Base-by-base conservation (phyloP, 495 filamentous ascomycete species). In the Platismatia glauca region DNA sequence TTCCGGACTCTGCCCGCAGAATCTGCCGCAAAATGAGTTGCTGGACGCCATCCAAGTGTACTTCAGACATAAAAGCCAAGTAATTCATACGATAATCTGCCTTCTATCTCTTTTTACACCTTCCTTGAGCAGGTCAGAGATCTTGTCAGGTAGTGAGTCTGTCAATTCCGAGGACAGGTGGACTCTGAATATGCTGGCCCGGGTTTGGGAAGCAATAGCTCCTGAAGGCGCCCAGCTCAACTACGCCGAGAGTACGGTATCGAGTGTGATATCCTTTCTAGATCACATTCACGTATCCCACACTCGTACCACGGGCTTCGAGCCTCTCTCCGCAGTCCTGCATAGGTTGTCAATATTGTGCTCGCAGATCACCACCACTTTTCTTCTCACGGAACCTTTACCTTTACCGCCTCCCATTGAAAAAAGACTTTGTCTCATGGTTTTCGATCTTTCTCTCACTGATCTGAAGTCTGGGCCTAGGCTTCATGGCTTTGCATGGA, bases 361-460 rank as follows among this genome's bases (percentile, higher is more conserved):
- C 11, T 62, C 52, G 60, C 38, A 46, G n/a, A 18, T 55, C 31
- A 12, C 41, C 16, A 55, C 38, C 5, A 62, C 27, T 9, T 37
- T 56, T 24, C 60, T 62, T 27, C 22, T 38, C 24, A 33, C 27
- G 20, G 50, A 55, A 27, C 20, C 52, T 13, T 39, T 44, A 18
- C 60, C 37, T 24, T 12, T 62, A 35, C 37, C 53, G 4, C 37
- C 50, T 34, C 15, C 50, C 13, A 20, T 43, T 20, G 60, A 56
- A 62, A 52, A 16, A 41, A 33, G 31, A 37, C n/a, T 62, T 18
- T 62, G 60, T 43, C 53, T 62, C n/a, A 62, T 44, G 35, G 15
- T 56, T 33, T 62, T 62, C 52, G 35, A 56, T 41, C 55, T 62
- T 3, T 38, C 60, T 53, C 55, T 34, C 18, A 31, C 24, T 9